phyloP scores from a whole-genome alignment of 2,329 filamentous ascomycete genomes.

The Aureobasidium namibiae region DNA sequence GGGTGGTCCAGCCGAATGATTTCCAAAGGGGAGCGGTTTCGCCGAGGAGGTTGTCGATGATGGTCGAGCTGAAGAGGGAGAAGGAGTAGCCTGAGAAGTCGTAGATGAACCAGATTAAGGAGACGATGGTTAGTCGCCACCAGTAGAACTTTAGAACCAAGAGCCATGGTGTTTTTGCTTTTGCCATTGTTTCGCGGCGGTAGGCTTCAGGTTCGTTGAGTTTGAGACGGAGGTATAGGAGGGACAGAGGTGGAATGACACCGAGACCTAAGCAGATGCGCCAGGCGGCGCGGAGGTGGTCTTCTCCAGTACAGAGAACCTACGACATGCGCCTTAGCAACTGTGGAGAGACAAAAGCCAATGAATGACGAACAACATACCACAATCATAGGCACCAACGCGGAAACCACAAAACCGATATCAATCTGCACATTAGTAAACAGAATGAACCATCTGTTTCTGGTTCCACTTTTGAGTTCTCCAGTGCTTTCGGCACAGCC shows the following conservation, averaged over 20 bases:
- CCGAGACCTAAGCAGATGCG: slow-evolving; percentile 71
- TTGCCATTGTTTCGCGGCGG: slow-evolving; percentile 58
- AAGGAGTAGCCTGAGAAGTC: slow-evolving; percentile 79
- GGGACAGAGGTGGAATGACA: slow-evolving; percentile 63
- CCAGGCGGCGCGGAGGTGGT: slow-evolving; percentile 69
- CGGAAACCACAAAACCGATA: slow-evolving; percentile 71
- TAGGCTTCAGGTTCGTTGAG: slow-evolving; percentile 75
- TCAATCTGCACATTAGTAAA: slow-evolving; percentile 88
- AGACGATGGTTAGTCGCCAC: slow-evolving; percentile 60
- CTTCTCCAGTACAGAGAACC: slow-evolving; percentile 45
- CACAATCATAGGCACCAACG: slow-evolving; percentile 64
- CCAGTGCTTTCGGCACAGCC: slow-evolving; percentile 76
- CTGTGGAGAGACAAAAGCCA: neutral
- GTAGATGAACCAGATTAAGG: slow-evolving; percentile 74
- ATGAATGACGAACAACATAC: slow-evolving; percentile 31
- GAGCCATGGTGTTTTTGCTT: slow-evolving; percentile 41
- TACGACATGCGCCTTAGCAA: slow-evolving; percentile 20
- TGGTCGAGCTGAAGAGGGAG: slow-evolving; percentile 72
- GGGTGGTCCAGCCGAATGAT: slow-evolving; percentile 77
- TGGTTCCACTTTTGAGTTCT: slow-evolving; percentile 67
- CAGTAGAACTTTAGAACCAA: slow-evolving; percentile 61
- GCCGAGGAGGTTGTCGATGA: slow-evolving; percentile 59
- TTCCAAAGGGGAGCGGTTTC: slow-evolving; percentile 57
- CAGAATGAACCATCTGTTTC: slow-evolving; percentile 75
- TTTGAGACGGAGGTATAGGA: slow-evolving; percentile 63